A percentile compares a stretch with the other conserved stretches of the same genome.
Conservation (phyloP, 164 flowering plant genomes). For the Vitis riparia region DNA sequence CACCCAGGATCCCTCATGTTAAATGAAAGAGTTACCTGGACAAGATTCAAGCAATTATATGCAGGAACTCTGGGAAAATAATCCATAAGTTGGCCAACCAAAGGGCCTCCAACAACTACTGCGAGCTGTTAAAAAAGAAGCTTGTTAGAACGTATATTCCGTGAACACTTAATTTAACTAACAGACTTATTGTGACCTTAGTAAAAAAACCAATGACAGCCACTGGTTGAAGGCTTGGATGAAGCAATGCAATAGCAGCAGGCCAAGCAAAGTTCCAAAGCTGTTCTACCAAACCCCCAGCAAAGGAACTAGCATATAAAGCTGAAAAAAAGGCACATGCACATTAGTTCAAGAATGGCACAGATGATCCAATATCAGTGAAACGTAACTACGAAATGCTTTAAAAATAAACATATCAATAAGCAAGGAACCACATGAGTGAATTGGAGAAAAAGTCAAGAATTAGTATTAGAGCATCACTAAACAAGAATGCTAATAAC, state of each 20-base stretch:
- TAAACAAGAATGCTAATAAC: not conserved
- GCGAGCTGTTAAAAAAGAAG: slow-evolving; percentile 57
- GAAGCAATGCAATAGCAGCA: slow-evolving; percentile 91
- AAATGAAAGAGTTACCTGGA: slow-evolving; percentile 61
- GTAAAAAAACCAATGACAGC: slow-evolving; percentile 87
- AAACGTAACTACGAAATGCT: not conserved
- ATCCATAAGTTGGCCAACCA: slow-evolving; percentile 91
- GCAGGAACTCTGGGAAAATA: slow-evolving; percentile 80
- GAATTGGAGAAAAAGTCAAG: not conserved
- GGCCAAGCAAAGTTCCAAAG: slow-evolving; percentile 99
- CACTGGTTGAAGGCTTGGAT: slow-evolving; percentile 94
- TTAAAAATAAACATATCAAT: not conserved
- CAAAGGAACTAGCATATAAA: slow-evolving; percentile 78
- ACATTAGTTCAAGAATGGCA: not conserved
- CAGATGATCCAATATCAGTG: slow-evolving; percentile 8
- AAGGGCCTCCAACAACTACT: slow-evolving; percentile 82
- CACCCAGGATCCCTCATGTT: not conserved
- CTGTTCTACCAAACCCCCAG: slow-evolving; percentile 90
- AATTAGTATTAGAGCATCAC: not conserved
- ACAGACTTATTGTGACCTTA: slow-evolving; percentile 45
- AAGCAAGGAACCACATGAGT: not conserved
- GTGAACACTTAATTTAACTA: not conserved
- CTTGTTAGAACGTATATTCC: slow-evolving; percentile 12
- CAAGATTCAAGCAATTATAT: slow-evolving; percentile 62
- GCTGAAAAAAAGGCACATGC: slow-evolving; percentile 39